Evolutionary conservation across 495 filamentous ascomycete genomes (phyloP).

Genomic region (Cenococcum geophilum): DNA sequence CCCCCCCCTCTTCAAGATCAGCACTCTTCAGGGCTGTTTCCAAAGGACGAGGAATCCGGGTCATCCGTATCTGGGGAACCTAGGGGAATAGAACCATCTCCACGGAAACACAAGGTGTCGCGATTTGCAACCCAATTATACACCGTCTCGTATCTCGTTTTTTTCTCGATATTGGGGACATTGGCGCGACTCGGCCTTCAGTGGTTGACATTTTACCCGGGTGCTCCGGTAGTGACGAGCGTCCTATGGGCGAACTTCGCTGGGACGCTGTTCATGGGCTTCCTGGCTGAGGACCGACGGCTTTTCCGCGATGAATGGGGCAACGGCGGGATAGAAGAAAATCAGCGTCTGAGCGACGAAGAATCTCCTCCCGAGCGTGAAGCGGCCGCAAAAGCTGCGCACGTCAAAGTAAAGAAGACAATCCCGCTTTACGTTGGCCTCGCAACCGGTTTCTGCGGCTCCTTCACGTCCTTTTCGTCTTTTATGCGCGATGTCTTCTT

Average conservation of each 20-base stretch:
- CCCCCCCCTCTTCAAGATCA: conserved; percentile 16
- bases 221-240: conserved; percentile 64
- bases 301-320: conserved; percentile 68
- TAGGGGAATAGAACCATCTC: background rate
- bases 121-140: conserved; percentile 64
- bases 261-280: conserved; percentile 81
- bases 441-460: conserved; percentile 89
- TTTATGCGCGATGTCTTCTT: conserved; percentile 83
- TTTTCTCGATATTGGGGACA: conserved; percentile 85
- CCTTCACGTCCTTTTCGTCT: conserved; percentile 84
- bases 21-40: background rate
- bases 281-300: conserved; percentile 70
- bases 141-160: conserved; percentile 70
- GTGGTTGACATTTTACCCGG: conserved; percentile 73
- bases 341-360: conserved; percentile 24
- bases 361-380: conserved; percentile 33
- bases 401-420: conserved; percentile 58
- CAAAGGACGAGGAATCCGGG: background rate
- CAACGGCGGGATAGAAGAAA: conserved; percentile 29
- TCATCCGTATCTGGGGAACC: background rate
- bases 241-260: conserved; percentile 87
- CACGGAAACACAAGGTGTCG: conserved; percentile 35
- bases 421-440: conserved; percentile 89
- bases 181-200: conserved; percentile 77
- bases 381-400: conserved; percentile 21